Percentiles rank a stretch among this genome's conserved stretches.
Evolutionary conservation across 306 rosid genomes (phyloP).

Genomic region (Oemleria cerasiformis): DNA sequence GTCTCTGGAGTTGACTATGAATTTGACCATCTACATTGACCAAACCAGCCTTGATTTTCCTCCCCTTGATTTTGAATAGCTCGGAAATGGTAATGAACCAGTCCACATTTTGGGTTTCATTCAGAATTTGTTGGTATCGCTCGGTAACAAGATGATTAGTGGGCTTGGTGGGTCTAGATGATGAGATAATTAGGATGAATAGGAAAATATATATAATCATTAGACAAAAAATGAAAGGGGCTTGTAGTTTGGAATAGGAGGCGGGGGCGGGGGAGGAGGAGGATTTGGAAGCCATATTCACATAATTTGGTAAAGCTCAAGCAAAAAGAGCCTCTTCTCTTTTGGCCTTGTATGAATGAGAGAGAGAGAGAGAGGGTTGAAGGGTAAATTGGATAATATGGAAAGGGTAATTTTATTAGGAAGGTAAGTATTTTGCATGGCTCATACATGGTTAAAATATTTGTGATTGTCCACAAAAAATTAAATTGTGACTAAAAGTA

Average conservation of each 20-base stretch:
- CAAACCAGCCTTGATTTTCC: constrained; percentile 47
- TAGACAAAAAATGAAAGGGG: constrained; percentile 24
- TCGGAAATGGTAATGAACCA: constrained; percentile 40
- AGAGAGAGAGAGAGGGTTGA: background rate
- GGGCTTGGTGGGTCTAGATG: background rate
- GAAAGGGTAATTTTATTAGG: background rate
- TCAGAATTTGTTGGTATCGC: background rate
- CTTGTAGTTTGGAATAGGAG: constrained; percentile 19
- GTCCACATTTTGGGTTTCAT: background rate
- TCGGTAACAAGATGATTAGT: background rate
- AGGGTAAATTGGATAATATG: background rate
- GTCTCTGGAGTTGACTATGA: constrained; percentile 14
- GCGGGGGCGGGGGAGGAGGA: constrained; percentile 4
- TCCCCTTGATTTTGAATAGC: background rate
- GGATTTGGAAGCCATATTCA: constrained; percentile 34
- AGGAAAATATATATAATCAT: constrained; percentile 24
- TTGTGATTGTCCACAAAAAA: too few relatives aligned
- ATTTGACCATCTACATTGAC: constrained; percentile 35
- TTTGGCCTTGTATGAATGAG: background rate
- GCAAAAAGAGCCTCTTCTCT: background rate
- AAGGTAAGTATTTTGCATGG: constrained; percentile 24
- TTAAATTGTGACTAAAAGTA: too few relatives aligned
- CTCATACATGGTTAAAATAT: too few relatives aligned
- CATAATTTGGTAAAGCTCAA: background rate
- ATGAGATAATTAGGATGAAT: constrained; percentile 8